phyloP scores from a whole-genome alignment of 1,284 basidiomycete species.

The Microbotryum scabiosae region DNA sequence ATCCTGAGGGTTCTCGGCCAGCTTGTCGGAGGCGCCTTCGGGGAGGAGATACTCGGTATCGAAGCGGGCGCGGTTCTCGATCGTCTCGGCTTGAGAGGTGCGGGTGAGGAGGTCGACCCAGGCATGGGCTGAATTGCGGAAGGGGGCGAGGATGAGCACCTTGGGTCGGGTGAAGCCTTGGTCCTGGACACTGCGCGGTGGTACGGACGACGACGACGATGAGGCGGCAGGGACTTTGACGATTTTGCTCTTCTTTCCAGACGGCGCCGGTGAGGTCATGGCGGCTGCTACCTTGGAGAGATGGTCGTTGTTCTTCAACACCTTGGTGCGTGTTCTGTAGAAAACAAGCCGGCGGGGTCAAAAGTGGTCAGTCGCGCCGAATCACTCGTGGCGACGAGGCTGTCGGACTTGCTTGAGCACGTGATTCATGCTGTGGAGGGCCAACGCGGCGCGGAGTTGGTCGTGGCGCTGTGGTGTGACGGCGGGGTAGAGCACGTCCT shows the following conservation, averaged over 20 bases:
- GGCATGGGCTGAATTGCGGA: constrained; percentile 75
- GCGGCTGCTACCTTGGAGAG: constrained; percentile 59
- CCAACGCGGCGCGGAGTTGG: constrained; percentile 55
- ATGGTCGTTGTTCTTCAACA: constrained; percentile 92
- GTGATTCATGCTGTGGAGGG: constrained; percentile 74
- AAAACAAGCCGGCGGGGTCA: constrained; percentile 27
- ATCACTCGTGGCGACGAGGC: too few species aligned
- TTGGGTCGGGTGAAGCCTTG: constrained; percentile 98
- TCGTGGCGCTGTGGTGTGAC: constrained; percentile 44
- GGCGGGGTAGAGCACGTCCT: constrained; percentile 64
- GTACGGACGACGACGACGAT: constrained; percentile 46
- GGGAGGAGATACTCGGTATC: constrained; percentile 74
- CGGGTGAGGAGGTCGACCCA: constrained; percentile 57
- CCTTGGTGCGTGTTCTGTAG: constrained; percentile 71
- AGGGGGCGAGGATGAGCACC: constrained; percentile 80
- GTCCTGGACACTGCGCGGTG: constrained; percentile 62
- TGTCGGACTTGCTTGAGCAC: constrained; percentile 60
- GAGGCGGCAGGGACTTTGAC: constrained; percentile 15
- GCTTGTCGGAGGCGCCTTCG: constrained; percentile 68
- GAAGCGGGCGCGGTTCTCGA: constrained; percentile 81
- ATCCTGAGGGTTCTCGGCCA: constrained; percentile 53
- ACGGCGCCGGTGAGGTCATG: constrained; percentile 42
- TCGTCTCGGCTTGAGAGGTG: constrained; percentile 57
- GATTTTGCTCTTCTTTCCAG: constrained; percentile 16
- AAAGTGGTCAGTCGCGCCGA: neutral